Evolutionary conservation across 1,139 yeast species (phyloP), one percentile per base, ranked within the genome.

Genomic region (Suhomyces coccinellae): DNA sequence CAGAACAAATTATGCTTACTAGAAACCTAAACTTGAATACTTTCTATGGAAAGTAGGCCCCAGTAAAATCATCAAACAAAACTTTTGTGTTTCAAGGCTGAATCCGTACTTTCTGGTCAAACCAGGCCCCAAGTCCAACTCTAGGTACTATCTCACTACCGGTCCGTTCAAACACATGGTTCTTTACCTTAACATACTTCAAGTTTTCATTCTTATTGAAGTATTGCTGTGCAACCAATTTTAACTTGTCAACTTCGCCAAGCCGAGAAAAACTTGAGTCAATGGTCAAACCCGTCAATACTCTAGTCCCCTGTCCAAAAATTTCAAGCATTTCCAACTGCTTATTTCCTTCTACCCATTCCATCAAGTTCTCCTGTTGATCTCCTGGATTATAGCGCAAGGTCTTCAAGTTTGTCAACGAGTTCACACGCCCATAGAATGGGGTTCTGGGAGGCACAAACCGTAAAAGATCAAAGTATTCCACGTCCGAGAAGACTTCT

Each of bases 161-260:
- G n/a, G 43, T 48, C 27, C 46, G 39, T 47, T 69, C 73, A 56
- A 72, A 72, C 11, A 71, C 54, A 48, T 68, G 66, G 40, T 59
- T 52, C 52, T 71, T 68, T 34, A 81, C 71, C 48, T 79, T 68
- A 20, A 81, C 66, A 52, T 78, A 80, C 38, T 58, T 48, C 31
- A 81, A 53, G 1, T 51, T 41, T 0, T 44, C 41, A 46, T 69
- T 70, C 9, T 59, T 48, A 14, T 62, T 51, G 36, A 59, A 52
- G 44, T 72, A 71, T 6, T 69, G 62, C 33, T 67, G 49, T 1
- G 80, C 82, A 9, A 79, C 75, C 53, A 79, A 82, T 51, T 79
- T 82, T 1, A 80, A 80, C 46, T 79, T 70, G 49, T 70, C 68
- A 85, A 85, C 81, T 46, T 76, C 78, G 55, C 80, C 85, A 52